Evolutionary conservation across 164 flowering plant species (phyloP).

Genomic region (Vitis amurensis): DNA sequence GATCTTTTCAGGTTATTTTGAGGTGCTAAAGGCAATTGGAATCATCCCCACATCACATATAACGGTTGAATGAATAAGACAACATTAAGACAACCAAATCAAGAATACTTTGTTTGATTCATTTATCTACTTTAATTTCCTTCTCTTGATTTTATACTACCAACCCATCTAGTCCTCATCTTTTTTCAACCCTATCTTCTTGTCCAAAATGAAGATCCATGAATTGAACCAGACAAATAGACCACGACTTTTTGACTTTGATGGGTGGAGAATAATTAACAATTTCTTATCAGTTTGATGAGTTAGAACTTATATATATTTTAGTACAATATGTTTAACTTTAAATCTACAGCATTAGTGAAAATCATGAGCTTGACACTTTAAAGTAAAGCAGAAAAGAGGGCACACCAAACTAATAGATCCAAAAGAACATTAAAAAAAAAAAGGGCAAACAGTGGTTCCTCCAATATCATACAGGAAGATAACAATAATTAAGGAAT

Average conservation of each 20-base stretch:
- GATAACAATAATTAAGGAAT: background rate
- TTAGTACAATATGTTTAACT: slow-evolving; percentile 6
- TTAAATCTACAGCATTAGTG: slow-evolving; percentile 4
- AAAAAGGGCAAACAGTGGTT: background rate
- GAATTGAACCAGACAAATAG: background rate
- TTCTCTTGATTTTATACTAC: background rate
- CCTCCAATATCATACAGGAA: background rate
- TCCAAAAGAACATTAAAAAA: background rate
- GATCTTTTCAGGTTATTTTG: background rate
- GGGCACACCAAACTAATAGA: background rate
- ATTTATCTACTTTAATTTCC: background rate
- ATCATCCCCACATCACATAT: background rate
- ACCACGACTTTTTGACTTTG: slow-evolving; percentile 16
- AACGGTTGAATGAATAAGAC: slow-evolving; percentile 12
- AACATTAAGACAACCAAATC: slow-evolving; percentile 10
- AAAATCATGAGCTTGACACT: background rate
- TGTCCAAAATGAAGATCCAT: background rate
- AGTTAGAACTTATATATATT: too few relatives aligned
- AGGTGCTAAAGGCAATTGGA: background rate
- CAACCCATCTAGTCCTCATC: background rate
- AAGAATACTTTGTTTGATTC: background rate
- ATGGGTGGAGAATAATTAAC: background rate
- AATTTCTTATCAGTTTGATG: background rate
- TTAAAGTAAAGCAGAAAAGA: background rate
- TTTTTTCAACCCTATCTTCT: slow-evolving; percentile 10